Conservation (phyloP, 129 eudicot species). For the Chrysanthemum lavandulifolium region DNA sequence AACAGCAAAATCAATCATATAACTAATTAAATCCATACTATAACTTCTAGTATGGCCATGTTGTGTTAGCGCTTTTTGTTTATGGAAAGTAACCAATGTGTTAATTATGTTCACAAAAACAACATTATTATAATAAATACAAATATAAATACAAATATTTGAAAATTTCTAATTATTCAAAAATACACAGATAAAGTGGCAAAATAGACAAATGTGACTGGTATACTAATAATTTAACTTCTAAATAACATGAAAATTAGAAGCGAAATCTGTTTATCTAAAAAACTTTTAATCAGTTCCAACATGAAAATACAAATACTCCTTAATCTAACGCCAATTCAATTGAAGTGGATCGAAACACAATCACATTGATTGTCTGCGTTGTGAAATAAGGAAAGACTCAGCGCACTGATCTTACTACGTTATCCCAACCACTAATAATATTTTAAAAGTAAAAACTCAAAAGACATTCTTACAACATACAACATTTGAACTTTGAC, state of each 20-base stretch:
- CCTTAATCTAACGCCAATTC: slow-evolving; percentile 6
- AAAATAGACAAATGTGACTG: too few relatives aligned
- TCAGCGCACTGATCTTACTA: neutral
- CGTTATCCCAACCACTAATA: neutral
- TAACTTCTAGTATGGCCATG: too few relatives aligned
- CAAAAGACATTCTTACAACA: neutral
- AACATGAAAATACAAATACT: slow-evolving; percentile 24
- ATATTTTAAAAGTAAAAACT: too few relatives aligned
- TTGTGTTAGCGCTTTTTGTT: too few relatives aligned
- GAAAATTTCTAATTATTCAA: neutral
- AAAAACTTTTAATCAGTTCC: neutral
- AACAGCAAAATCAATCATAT: too few relatives aligned
- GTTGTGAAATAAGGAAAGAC: neutral
- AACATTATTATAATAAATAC: too few relatives aligned
- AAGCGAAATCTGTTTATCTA: neutral
- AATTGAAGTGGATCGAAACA: neutral
- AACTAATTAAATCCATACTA: too few relatives aligned
- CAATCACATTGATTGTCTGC: neutral
- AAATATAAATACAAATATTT: neutral
- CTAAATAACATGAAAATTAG: neutral
- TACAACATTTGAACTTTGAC: too few relatives aligned
- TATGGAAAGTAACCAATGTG: too few relatives aligned
- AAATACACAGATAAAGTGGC: too few relatives aligned
- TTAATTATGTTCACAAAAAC: too few relatives aligned
- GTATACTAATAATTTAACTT: too few relatives aligned